phyloP scores from a whole-genome alignment of 83 land plant species.

The Picea engelmannii region DNA sequence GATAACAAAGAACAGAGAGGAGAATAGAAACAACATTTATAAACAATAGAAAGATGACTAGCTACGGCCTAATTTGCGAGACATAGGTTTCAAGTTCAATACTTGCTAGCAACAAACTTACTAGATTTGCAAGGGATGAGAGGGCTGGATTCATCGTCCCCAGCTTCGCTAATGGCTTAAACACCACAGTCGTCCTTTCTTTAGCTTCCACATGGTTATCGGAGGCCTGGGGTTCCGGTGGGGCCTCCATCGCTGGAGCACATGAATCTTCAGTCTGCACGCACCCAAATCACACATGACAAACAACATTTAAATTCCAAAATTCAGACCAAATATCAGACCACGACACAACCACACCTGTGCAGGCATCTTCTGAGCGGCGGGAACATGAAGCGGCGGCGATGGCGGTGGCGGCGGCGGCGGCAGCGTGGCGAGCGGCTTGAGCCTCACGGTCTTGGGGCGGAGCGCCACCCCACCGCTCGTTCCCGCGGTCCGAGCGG shows the following conservation, averaged over 20 bases:
- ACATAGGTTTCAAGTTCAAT: background rate
- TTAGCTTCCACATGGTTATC: background rate
- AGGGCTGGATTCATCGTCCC: background rate
- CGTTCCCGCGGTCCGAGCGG: no score
- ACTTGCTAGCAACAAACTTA: background rate
- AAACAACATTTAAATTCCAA: background rate
- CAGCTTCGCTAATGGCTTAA: conserved; percentile 7
- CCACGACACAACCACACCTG: background rate
- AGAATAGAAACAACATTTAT: background rate
- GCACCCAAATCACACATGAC: background rate
- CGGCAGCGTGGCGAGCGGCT: background rate
- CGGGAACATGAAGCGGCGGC: background rate
- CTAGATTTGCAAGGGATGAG: conserved; percentile 13
- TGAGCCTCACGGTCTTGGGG: conserved; percentile 9
- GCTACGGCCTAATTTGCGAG: background rate
- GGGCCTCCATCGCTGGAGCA: no score
- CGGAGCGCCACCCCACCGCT: background rate
- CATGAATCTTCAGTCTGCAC: background rate
- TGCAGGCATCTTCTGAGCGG: background rate
- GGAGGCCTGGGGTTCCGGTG: background rate
- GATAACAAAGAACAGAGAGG: background rate
- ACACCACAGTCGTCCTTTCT: background rate
- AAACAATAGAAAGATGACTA: background rate
- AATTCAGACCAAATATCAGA: background rate
- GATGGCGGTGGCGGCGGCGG: background rate